Evolutionary conservation across 2,329 filamentous ascomycete species (phyloP).

Genomic region (Lecanicillium sp.): DNA sequence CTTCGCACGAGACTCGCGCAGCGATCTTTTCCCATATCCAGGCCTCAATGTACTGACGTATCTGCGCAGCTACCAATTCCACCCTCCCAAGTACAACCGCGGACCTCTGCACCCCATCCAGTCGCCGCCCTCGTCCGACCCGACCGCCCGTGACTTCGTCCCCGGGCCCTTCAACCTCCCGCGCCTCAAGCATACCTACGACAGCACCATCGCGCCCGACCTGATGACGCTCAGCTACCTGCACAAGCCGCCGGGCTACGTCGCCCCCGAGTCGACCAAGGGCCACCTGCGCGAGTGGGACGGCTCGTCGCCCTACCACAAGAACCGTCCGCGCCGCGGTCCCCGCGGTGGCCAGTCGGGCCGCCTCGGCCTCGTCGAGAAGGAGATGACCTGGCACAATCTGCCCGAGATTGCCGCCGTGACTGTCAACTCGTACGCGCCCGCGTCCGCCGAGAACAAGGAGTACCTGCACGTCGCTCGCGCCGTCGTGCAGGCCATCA

Average conservation of each 20-base stretch:
- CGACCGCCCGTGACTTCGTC: slow-evolving; percentile 78
- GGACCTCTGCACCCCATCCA: slow-evolving; percentile 91
- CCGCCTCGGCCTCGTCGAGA: slow-evolving; percentile 64
- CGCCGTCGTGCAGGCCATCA: slow-evolving; percentile 80
- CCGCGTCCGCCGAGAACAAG: slow-evolving; percentile 63
- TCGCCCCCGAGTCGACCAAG: slow-evolving; percentile 36
- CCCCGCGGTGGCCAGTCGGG: slow-evolving; percentile 67
- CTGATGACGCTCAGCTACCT: slow-evolving; percentile 83
- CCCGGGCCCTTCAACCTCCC: slow-evolving; percentile 88
- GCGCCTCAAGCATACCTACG: slow-evolving; percentile 83
- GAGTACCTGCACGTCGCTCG: slow-evolving; percentile 75
- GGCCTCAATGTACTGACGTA: no score
- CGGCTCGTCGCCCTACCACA: slow-evolving; percentile 87
- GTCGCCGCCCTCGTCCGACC: slow-evolving; percentile 79
- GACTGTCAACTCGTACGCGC: slow-evolving; percentile 71
- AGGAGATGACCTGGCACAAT: slow-evolving; percentile 72
- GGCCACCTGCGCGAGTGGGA: slow-evolving; percentile 80
- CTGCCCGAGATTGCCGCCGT: slow-evolving; percentile 77
- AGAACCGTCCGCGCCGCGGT: slow-evolving; percentile 78
- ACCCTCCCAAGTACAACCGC: slow-evolving; percentile 89
- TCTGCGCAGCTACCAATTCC: slow-evolving; percentile 91
- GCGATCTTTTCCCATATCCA: no score
- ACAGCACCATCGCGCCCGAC: slow-evolving; percentile 79
- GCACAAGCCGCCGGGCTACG: slow-evolving; percentile 75
- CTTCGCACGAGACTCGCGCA: no score